Base-by-base conservation (phyloP, 805 yeast genomes). In the Vanderwaltozyma verrucispora region DNA sequence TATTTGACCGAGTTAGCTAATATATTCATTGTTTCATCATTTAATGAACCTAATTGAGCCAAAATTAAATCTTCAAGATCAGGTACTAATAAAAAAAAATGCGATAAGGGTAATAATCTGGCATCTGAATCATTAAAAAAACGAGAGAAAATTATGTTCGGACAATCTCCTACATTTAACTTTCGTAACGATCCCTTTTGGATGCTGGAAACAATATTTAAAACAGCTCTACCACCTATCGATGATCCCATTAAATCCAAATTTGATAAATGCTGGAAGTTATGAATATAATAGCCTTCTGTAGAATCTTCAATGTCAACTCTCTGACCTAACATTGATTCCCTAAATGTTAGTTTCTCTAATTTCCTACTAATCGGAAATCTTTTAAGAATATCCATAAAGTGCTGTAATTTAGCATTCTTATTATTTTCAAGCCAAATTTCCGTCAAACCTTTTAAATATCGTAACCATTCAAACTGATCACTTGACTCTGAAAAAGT, bases 381-480 rank as follows among this genome's bases (percentile, higher is more conserved):
- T 9, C 44, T 37, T 19, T 42, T 32, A 16, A 53, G 16, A 6
- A 44, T 16, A 2, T 37, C 28, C 26, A 59, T 30, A 24, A 59
- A 48, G 5, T 42, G 37, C 5, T 24, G 26, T 8, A 59, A 32
- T 10, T 39, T 42, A 5, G 51, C 45, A 29, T 48, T 41, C 15
- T 41, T 41, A 35, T 51, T 55, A 30, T 54, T 48, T 42, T 59
- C 63, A 4, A 59, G 30, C 60, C 61, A 56, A 14, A 59, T 26
- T 28, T 50, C 54, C 30, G 41, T 33, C 24, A 59, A 26, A 17
- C 36, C 31, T 2, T 35, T 43, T 31, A 54, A 51, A 16, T 48
- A 38, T 6, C 24, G 14, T 14, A 59, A 36, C 61, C 61, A 56
- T 5, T 41, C 38, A 19, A 54, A 50, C 20, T 24, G 43, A 14